Conservation (phyloP, 371 early-diverging fungal species). For the Phascolomyces articulosus region DNA sequence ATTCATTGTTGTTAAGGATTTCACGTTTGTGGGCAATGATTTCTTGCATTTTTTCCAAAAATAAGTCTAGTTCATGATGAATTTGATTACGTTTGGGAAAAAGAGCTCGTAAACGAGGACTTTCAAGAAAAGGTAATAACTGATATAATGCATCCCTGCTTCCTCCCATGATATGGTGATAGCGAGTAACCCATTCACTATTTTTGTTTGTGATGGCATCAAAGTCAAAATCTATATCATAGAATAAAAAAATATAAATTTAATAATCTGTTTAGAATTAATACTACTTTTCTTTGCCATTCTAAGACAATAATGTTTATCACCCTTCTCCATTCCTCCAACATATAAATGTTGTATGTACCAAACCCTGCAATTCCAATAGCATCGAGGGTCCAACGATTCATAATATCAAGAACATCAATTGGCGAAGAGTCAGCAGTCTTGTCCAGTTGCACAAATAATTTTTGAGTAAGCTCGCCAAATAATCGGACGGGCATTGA, state of each 20-base stretch:
- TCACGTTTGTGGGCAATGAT: constrained; percentile 4
- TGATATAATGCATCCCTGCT: neutral
- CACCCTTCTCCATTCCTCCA: too few species aligned
- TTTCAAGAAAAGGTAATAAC: constrained; percentile 12
- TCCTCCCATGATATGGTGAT: constrained; percentile 4
- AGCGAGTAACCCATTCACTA: constrained; percentile 11
- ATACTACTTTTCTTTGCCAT: too few species aligned
- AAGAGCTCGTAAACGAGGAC: constrained; percentile 14
- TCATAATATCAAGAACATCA: constrained; percentile 12
- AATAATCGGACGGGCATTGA: constrained; percentile 30
- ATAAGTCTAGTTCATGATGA: constrained; percentile 11
- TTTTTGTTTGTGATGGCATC: constrained; percentile 12
- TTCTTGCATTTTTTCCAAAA: constrained; percentile 9
- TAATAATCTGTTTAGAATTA: too few species aligned
- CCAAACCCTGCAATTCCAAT: constrained; percentile 41
- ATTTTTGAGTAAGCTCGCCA: constrained; percentile 12
- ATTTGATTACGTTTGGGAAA: constrained; percentile 21
- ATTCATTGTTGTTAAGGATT: neutral
- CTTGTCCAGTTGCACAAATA: constrained; percentile 17
- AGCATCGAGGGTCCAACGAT: constrained; percentile 36
- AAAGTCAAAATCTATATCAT: constrained; percentile 13
- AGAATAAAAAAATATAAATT: too few species aligned
- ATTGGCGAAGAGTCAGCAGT: neutral
- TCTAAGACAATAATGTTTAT: too few species aligned
- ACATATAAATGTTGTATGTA: too few species aligned